Evolutionary conservation across 768 basidiomycete genomes (phyloP).

Genomic region (Chalciporus sphaerocephalus): DNA sequence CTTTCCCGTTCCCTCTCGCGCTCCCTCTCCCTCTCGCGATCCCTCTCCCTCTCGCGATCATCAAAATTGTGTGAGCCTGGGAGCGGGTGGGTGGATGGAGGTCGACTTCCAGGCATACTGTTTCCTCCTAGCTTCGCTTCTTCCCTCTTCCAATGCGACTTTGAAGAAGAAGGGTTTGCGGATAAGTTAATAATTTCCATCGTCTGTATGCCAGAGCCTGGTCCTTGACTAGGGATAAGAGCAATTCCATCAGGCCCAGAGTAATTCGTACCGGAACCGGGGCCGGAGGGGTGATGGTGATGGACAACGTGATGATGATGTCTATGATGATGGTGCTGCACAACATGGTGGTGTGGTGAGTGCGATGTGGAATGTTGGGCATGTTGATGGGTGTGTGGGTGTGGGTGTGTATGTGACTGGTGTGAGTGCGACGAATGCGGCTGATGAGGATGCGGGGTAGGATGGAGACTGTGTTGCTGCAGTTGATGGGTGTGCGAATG

Average conservation of each 20-base stretch:
- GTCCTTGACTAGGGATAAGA: slow-evolving; percentile 33
- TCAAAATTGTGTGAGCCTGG: slow-evolving; percentile 25
- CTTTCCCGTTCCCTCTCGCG: slow-evolving; percentile 34
- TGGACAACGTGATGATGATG: slow-evolving; percentile 44
- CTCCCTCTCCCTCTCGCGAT: too few species aligned
- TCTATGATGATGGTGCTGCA: slow-evolving; percentile 38
- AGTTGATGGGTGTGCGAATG: slow-evolving; percentile 35
- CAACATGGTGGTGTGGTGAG: slow-evolving; percentile 26
- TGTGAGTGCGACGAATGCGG: slow-evolving; percentile 27
- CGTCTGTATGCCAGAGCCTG: slow-evolving; percentile 38
- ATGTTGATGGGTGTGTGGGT: slow-evolving; percentile 32
- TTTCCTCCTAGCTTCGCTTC: slow-evolving; percentile 23
- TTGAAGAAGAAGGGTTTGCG: slow-evolving; percentile 25
- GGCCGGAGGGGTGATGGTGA: slow-evolving; percentile 44
- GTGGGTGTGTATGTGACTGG: slow-evolving; percentile 31
- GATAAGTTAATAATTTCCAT: slow-evolving; percentile 52
- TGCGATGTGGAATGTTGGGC: slow-evolving; percentile 30
- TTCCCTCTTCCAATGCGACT: slow-evolving; percentile 40
- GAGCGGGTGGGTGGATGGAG: slow-evolving; percentile 37
- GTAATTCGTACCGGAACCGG: slow-evolving; percentile 28
- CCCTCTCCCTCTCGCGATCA: slow-evolving; percentile 24
- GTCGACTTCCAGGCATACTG: slow-evolving; percentile 34
- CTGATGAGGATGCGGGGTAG: slow-evolving; percentile 16
- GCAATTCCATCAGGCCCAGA: slow-evolving; percentile 26
- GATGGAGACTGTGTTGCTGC: slow-evolving; percentile 20